Evolutionary conservation across 306 rosid genomes (phyloP), one percentile per base, ranked within the genome.

Genomic region (Malus sieversii): DNA sequence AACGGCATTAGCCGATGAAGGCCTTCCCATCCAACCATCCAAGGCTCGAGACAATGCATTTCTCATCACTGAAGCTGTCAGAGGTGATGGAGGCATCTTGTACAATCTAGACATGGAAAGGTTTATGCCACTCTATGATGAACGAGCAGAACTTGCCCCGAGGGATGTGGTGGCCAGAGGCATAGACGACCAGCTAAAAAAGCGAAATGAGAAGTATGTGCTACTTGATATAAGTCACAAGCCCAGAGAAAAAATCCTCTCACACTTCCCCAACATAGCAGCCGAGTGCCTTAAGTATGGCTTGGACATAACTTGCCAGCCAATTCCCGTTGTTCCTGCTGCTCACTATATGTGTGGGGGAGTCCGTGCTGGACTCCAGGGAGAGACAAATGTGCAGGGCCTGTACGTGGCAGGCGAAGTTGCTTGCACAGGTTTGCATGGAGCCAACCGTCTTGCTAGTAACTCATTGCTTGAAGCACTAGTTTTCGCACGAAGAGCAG

Each of bases 331-430:
- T 61, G 97, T 92, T 80, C 98, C 98, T 29, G 98, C 98, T 30
- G 93, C 98, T 74, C 98, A 92, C 86, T 95, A 95, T 85, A 92
- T 95, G 85, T 95, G 98, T 70, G 98, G 98, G 57, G 98, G 97
- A 65, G 97, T 92, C 69, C 90, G 90, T 11, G 93, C 98, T 5
- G 95, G 97, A 67, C 98, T 95, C 64, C 87, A 87, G 35, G 98
- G 96, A 46, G 96, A 95, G 87, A 95, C 98, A 8, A 90, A 92
- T 35, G 96, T 95, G 12, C 74, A 20, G 53, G 97, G 97, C 62
- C 82, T 95, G 61, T 92, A 82, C 58, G 97, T 95, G 46, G 97
- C 98, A 9, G 98, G 98, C 42, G 97, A 95, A 88, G 97, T 92
- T 48, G 98, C 98, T 42, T 95, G 97, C 86, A 92, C 98, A 8